Percentiles rank a stretch among this genome's conserved stretches.
These are phyloP conservation scores for Blastocystis sp. DNA, from an alignment of 352 stramenopile species.

Conservation along the genomic window DNA sequence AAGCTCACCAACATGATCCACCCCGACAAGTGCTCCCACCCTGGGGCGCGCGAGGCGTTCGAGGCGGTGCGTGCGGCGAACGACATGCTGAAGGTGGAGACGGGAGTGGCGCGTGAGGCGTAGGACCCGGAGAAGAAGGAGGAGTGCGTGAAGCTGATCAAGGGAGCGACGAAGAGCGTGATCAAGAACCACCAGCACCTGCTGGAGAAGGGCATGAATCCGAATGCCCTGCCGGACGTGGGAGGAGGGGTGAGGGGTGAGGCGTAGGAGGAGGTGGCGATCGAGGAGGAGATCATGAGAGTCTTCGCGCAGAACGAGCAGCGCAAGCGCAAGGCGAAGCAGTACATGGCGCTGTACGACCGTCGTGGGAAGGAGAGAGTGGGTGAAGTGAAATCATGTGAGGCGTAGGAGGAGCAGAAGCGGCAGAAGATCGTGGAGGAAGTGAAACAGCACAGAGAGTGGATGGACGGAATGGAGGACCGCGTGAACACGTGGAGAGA, in stretches of 20 bases:
- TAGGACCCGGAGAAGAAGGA: slow-evolving; percentile 81
- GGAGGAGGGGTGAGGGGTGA: too few species aligned
- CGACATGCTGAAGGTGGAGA: slow-evolving; percentile 28
- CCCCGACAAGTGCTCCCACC: slow-evolving; percentile 79
- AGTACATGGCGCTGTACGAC: slow-evolving; percentile 61
- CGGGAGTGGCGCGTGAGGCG: slow-evolving; percentile 72
- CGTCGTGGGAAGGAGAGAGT: slow-evolving; percentile 59
- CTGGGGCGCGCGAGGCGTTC: slow-evolving; percentile 79
- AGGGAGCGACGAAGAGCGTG: slow-evolving; percentile 77
- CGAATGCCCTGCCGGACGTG: slow-evolving; percentile 76
- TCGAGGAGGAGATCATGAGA: slow-evolving; percentile 68
- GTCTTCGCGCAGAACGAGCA: slow-evolving; percentile 68
- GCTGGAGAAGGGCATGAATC: slow-evolving; percentile 80
- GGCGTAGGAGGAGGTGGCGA: slow-evolving; percentile 47
- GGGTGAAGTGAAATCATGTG: background rate
- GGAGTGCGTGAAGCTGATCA: slow-evolving; percentile 79
- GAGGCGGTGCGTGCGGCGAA: slow-evolving; percentile 75
- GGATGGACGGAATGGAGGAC: slow-evolving; percentile 64
- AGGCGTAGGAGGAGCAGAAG: slow-evolving; percentile 43
- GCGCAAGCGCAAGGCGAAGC: slow-evolving; percentile 33
- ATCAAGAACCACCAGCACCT: slow-evolving; percentile 78
- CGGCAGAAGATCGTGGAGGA: slow-evolving; percentile 57
- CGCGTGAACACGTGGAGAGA: slow-evolving; percentile 66
- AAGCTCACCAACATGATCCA: slow-evolving; percentile 85
- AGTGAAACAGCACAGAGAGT: slow-evolving; percentile 58